Percentiles rank a stretch among this genome's conserved stretches.
These are phyloP conservation scores for Flaveria ramosissima DNA, from an alignment of 129 eudicot genomes.

Conservation along the genomic window DNA sequence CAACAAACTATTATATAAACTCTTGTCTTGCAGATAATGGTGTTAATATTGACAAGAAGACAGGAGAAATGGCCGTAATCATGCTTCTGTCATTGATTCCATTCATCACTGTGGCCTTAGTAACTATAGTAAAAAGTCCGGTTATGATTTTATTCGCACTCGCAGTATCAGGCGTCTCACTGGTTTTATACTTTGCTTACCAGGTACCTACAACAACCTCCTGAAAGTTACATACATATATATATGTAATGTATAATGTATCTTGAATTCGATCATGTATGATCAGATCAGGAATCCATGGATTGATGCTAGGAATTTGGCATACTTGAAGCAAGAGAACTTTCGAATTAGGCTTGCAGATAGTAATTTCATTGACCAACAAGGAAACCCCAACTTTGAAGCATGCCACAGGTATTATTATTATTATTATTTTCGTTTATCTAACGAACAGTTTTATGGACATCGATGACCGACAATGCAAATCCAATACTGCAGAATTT, in stretches of 20 bases:
- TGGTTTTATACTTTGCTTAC: conserved; percentile 6
- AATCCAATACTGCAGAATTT: not conserved
- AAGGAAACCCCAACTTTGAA: conserved; percentile 15
- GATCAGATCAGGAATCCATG: conserved; percentile 3
- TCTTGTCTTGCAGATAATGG: conserved; percentile 18
- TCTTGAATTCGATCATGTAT: too few species aligned
- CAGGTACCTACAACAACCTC: not conserved
- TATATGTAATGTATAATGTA: too few species aligned
- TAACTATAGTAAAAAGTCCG: not conserved
- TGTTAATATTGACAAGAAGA: conserved; percentile 20
- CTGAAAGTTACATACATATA: too few species aligned
- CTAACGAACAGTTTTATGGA: too few species aligned
- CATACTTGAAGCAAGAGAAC: conserved; percentile 21
- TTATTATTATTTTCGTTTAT: too few species aligned
- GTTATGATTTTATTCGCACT: not conserved
- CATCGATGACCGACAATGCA: not conserved
- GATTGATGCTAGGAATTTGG: conserved; percentile 6
- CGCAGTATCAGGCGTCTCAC: not conserved
- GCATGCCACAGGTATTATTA: conserved; percentile 5
- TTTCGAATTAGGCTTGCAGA: conserved; percentile 1
- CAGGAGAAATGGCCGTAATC: not conserved
- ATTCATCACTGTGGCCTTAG: conserved; percentile 6
- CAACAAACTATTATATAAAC: too few species aligned
- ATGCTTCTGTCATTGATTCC: conserved; percentile 30
- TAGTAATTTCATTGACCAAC: not conserved